Evolutionary conservation across 768 basidiomycete species (phyloP), one percentile per base, ranked within the genome.

Genomic region (Tricholoma matsutake): DNA sequence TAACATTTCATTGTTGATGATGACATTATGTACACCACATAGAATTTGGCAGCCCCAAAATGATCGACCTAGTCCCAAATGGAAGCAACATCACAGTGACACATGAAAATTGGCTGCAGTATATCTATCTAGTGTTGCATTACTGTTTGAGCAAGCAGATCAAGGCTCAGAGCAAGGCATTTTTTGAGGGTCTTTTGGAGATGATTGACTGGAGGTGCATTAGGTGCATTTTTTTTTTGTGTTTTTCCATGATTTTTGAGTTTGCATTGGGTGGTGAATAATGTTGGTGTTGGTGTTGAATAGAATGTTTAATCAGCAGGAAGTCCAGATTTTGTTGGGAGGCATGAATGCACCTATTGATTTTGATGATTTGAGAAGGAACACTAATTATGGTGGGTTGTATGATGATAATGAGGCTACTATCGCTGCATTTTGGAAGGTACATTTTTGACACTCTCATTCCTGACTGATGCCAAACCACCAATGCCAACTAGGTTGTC

Each of bases 301-400:
- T 63, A 92, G 94, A 49, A 96, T 98, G 92, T 99, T 98, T 76
- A 96, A 98, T 72, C 96, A 96, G 65, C 91, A 93, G 70, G 97
- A 98, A 73, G 79, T 98, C 3, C 94, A 95, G 70, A 89, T 96
- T 53, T 78, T 98, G 1, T 80, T 99, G 6, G 96, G 96, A 0
- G 94, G 93, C 6, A 90, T 91, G 32, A 90, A 96, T 61, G 79
- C 91, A 0, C 89, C 90, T 0, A 88, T 96, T 52, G 91, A 96
- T 69, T 64, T 98, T 7, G 86, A 89, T 14, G 96, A 99, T 72
- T 73, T 98, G 60, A 79, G 87, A 59, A 68, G 71, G 8, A 79
- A 98, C 67, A 92, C 92, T 0, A 83, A 87, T 55, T 94, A 96
- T 63, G 93, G 94, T 1, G 94, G 95, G 5, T 68, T 88, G 18